phyloP scores from a whole-genome alignment of 306 rosid genomes.

The Inga leiocalycina region DNA sequence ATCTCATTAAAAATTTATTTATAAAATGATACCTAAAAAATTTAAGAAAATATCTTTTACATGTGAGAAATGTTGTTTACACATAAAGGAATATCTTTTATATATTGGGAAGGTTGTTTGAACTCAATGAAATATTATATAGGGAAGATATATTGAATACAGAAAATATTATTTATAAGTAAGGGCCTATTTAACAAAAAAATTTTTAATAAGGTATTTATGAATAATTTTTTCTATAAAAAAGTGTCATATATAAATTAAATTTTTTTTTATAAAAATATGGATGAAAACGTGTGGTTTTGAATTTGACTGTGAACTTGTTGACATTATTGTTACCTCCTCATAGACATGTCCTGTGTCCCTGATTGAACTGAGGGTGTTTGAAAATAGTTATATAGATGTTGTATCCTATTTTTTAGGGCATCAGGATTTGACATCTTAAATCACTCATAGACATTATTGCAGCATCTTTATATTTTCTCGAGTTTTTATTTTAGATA shows the following conservation, averaged over 20 bases:
- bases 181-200: no score
- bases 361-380: background rate
- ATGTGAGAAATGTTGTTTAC: no score
- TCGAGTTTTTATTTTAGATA: background rate
- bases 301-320: background rate
- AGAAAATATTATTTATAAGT: no score
- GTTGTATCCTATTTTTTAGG: background rate
- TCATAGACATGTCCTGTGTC: background rate
- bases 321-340: background rate
- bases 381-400: background rate
- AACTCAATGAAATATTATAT: no score
- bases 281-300: background rate
- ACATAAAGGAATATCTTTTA: no score
- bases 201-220: no score
- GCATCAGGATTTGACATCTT: background rate
- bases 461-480: background rate
- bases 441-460: no score
- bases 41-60: no score
- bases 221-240: no score
- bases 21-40: no score
- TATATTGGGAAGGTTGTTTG: rapidly evolving
- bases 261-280: background rate
- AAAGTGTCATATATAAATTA: background rate
- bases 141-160: no score
- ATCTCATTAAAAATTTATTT: no score